phyloP scores from a whole-genome alignment of 495 filamentous ascomycete genomes.

The Halenospora varia region DNA sequence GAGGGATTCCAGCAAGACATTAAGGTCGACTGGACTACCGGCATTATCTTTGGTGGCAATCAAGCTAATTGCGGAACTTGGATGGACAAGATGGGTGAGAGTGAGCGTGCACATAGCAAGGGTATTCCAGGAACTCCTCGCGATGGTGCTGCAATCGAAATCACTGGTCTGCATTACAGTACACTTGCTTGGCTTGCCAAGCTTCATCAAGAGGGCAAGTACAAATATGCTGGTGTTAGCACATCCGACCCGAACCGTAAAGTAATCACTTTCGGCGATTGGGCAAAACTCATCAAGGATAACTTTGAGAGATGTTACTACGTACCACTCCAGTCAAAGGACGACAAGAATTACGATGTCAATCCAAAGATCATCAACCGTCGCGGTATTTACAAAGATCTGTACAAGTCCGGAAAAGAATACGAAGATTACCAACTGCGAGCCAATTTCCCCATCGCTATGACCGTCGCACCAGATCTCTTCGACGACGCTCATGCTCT shows the following conservation, averaged over 20 bases:
- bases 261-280: slow-evolving; percentile 68
- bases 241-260: slow-evolving; percentile 32
- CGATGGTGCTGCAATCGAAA: slow-evolving; percentile 93
- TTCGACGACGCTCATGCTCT: slow-evolving; percentile 78
- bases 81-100: slow-evolving; percentile 99
- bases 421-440: slow-evolving; percentile 98
- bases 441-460: slow-evolving; percentile 91
- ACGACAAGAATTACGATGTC: slow-evolving; percentile 75
- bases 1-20: slow-evolving; percentile 91
- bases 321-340: slow-evolving; percentile 60
- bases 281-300: slow-evolving; percentile 74
- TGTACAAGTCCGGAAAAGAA: slow-evolving; percentile 87
- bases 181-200: slow-evolving; percentile 72
- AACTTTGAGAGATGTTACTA: slow-evolving; percentile 93
- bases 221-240: slow-evolving; percentile 67
- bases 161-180: slow-evolving; percentile 88
- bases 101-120: slow-evolving; percentile 82
- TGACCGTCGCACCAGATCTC: slow-evolving; percentile 86
- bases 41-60: slow-evolving; percentile 90
- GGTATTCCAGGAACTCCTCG: slow-evolving; percentile 93
- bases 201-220: slow-evolving; percentile 61
- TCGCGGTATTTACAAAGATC: slow-evolving; percentile 95
- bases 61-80: slow-evolving; percentile 96
- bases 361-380: slow-evolving; percentile 77
- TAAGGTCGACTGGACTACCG: slow-evolving; percentile 87